Evolutionary conservation across 306 rosid genomes (phyloP).

Genomic region (Carpinus viminea): DNA sequence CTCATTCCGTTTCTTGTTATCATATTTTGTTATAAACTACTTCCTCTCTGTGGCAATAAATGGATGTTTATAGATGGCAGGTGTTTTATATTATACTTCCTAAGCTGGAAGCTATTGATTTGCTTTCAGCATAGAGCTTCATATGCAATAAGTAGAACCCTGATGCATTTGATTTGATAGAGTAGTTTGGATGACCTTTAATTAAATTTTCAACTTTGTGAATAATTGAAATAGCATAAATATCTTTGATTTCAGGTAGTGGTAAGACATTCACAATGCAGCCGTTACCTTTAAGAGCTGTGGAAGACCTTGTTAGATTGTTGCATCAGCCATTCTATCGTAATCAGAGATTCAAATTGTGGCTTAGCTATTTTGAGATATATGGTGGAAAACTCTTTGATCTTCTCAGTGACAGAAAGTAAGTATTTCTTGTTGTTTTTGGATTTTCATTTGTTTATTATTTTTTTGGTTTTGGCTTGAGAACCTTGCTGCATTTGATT

Average conservation of each 20-base stretch:
- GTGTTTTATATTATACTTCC: no score
- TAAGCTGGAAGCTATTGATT: background rate
- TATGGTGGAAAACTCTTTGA: slow-evolving; percentile 95
- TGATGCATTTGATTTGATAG: background rate
- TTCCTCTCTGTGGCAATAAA: no score
- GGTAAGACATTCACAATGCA: slow-evolving; percentile 98
- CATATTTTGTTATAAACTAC: background rate
- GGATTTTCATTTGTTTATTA: background rate
- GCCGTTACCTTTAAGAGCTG: slow-evolving; percentile 95
- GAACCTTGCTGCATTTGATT: slow-evolving; percentile 14
- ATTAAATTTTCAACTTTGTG: background rate
- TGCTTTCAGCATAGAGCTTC: background rate
- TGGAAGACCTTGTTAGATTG: slow-evolving; percentile 78
- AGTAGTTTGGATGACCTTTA: background rate
- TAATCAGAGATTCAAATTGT: slow-evolving; percentile 89
- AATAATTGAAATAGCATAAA: slow-evolving; percentile 26
- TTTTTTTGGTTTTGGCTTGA: slow-evolving; percentile 6
- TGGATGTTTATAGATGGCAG: no score
- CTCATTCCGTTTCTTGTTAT: background rate
- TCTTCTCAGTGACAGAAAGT: slow-evolving; percentile 95
- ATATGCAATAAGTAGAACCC: background rate
- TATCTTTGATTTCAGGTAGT: slow-evolving; percentile 66
- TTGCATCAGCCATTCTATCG: slow-evolving; percentile 84
- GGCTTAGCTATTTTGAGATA: slow-evolving; percentile 99
- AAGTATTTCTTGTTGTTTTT: slow-evolving; percentile 34